Evolutionary conservation across 495 filamentous ascomycete genomes (phyloP).

Genomic region (Hypoxylon subgilvum): DNA sequence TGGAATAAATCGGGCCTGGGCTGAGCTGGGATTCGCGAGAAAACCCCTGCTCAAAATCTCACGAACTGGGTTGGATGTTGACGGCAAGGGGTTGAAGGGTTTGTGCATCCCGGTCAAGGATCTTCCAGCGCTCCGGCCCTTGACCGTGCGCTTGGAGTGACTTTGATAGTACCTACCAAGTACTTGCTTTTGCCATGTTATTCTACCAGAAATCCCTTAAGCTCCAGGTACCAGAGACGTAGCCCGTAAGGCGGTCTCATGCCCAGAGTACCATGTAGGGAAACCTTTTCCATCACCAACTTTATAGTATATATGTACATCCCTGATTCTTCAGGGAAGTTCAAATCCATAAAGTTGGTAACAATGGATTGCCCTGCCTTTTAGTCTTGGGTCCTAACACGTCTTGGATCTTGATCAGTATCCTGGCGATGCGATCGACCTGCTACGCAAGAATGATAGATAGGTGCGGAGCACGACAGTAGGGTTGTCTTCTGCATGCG

Average conservation of each 20-base stretch:
- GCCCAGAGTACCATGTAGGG: too few species aligned
- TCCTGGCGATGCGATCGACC: constrained; percentile 24
- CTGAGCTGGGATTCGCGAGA: constrained; percentile 28
- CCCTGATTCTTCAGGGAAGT: not conserved
- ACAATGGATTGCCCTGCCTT: constrained; percentile 17
- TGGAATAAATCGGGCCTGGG: constrained; percentile 11
- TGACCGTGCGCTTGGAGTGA: constrained; percentile 30
- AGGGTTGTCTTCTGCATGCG: too few species aligned
- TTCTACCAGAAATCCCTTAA: not conserved
- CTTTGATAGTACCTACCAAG: constrained; percentile 21
- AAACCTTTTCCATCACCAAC: not conserved
- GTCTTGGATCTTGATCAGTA: constrained; percentile 4
- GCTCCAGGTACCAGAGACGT: not conserved
- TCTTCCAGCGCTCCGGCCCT: constrained; percentile 33
- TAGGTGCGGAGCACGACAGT: constrained; percentile 35
- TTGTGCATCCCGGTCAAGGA: constrained; percentile 29
- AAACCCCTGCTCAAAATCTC: constrained; percentile 24
- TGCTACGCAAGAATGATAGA: constrained; percentile 23
- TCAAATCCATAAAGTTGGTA: not conserved
- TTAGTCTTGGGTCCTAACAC: too few species aligned
- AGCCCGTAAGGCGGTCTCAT: too few species aligned
- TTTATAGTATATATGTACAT: not conserved
- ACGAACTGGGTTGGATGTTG: constrained; percentile 28
- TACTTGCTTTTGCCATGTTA: constrained; percentile 4
- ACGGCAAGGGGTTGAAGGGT: constrained; percentile 24